Conservation (phyloP, 441 rosid genomes). For the Adansonia rubrostipa region DNA sequence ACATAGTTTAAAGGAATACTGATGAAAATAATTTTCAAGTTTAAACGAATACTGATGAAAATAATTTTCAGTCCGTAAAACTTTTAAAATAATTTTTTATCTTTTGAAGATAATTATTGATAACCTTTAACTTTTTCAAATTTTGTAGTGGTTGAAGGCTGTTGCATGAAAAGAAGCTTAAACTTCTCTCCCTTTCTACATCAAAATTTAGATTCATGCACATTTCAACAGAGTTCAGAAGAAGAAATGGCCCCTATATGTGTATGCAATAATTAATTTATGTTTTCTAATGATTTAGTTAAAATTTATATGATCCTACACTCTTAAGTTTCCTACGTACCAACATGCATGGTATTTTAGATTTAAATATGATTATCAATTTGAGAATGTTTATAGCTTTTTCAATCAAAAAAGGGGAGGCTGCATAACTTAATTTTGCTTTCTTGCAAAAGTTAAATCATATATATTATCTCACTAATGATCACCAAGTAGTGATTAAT, state of each 20-base stretch:
- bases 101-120: no score
- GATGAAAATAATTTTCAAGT: no score
- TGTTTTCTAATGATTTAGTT: not conserved
- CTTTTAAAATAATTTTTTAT: no score
- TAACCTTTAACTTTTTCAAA: no score
- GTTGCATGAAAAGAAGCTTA: not conserved
- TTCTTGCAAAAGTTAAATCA: no score
- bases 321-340: not conserved
- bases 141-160: not conserved
- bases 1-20: no score
- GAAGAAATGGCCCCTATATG: not conserved
- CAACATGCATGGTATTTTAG: not conserved
- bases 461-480: not conserved
- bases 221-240: slow-evolving; percentile 15
- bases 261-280: not conserved
- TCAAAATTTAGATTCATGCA: slow-evolving; percentile 28
- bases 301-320: not conserved
- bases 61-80: no score
- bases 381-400: not conserved
- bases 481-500: no score
- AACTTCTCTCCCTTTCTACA: not conserved
- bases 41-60: no score
- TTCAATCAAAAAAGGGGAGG: not conserved
- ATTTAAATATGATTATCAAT: not conserved
- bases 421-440: not conserved